Base-by-base conservation (phyloP, 2,329 filamentous ascomycete species). In the Thermothelomyces thermophilus region DNA sequence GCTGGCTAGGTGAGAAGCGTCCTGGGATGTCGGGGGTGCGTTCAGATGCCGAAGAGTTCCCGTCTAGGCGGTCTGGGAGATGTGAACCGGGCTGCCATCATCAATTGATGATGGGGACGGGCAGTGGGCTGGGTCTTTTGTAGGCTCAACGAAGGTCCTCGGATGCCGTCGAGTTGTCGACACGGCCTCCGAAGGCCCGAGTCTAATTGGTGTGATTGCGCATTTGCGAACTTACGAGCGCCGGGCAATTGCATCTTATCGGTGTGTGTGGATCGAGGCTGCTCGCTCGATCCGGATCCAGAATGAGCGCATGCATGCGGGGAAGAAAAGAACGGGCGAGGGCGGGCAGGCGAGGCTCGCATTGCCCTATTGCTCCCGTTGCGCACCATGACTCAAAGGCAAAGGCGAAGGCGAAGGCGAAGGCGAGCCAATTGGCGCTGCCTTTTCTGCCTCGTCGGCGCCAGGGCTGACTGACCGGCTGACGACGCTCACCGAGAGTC, bases 331-430 rank as follows among this genome's bases (percentile, higher is more conserved):
- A 40, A 22, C 24, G 41, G 13, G 54, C 40, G 36, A 19, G 33
- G 28, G 16, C 45, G 14, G 9, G 16, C 19, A 36, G 33, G 40
- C 24, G 19, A 49, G 46, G 51, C 53, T 48, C 47, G 36, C 14
- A 17, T 35, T n/a, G 16, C 5, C 24, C 5, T 9, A 26, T 5
- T 9, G 5, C 24, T 9, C 9, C 24, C 24, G 9, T 26, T 9
- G 48, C 57, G 58, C 53, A 35, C 55, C 30, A 24, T 24, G 3
- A 51, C 53, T 53, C 56, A 58, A 58, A 48, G n/a, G n/a, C n/a
- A n/a, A n/a, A n/a, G n/a, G n/a, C n/a, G n/a, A n/a, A n/a, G n/a
- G n/a, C n/a, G n/a, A n/a, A n/a, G n/a, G n/a, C n/a, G n/a, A n/a
- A n/a, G n/a, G 53, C 55, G 14, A 49, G 46, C 41, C 40, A 17